Evolutionary conservation across 2,329 filamentous ascomycete genomes (phyloP).

Genomic region (Epichloe uncinata): DNA sequence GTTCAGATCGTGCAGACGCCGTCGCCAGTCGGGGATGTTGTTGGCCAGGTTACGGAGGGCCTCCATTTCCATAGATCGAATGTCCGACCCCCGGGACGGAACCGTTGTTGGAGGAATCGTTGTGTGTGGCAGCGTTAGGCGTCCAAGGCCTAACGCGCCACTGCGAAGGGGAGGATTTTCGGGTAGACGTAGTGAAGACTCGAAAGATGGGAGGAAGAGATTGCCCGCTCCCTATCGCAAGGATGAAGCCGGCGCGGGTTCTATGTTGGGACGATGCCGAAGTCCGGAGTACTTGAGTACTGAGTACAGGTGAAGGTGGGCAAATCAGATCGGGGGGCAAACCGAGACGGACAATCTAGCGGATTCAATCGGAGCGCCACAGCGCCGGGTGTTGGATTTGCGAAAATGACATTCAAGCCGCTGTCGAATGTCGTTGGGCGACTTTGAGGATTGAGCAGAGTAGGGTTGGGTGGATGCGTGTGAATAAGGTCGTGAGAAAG

Average conservation of each 20-base stretch:
- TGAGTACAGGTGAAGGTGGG: too few relatives aligned
- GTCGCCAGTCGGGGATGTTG: constrained; percentile 47
- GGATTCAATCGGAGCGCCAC: too few relatives aligned
- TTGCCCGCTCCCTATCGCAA: background rate
- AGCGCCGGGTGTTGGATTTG: too few relatives aligned
- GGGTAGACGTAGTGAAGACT: background rate
- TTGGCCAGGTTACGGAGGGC: constrained; percentile 39
- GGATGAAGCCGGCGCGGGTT: background rate
- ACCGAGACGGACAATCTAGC: too few relatives aligned
- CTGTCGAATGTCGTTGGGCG: too few relatives aligned
- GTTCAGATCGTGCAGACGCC: constrained; percentile 45
- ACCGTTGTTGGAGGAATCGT: constrained; percentile 15
- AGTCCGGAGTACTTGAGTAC: too few relatives aligned
- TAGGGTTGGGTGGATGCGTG: too few relatives aligned
- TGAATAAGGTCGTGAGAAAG: too few relatives aligned
- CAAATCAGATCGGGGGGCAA: too few relatives aligned
- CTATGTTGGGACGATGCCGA: background rate
- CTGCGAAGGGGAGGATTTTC: background rate
- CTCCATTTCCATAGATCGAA: constrained; percentile 34
- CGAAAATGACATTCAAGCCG: too few relatives aligned
- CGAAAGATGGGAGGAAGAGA: background rate
- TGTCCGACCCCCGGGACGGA: too few relatives aligned
- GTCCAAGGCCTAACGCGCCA: constrained; percentile 18
- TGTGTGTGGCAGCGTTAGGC: constrained; percentile 17
- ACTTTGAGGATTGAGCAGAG: too few relatives aligned